Evolutionary conservation across 139 green algal genomes (phyloP), one percentile per base, ranked within the genome.

Genomic region (Penium margaritaceum): DNA sequence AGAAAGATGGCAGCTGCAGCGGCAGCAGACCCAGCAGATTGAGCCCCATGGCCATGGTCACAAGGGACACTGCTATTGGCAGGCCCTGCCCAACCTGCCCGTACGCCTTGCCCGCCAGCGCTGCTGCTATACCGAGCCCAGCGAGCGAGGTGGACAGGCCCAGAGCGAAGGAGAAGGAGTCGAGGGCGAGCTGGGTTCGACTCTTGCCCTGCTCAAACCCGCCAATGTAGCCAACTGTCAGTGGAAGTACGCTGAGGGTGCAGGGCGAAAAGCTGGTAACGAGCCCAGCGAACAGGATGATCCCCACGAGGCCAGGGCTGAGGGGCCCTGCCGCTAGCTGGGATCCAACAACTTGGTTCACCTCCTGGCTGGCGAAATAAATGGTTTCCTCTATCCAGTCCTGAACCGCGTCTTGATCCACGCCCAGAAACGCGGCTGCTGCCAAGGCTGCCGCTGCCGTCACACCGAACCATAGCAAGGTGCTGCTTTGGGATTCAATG

Each of bases 191-290:
- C 33, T 24, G 27, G 34, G 62, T 34, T 15, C 62, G 62, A 33
- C 33, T 14, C n/a, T 36, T 30, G 33, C 30, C 34, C 32, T 51
- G 4, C 5, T 69, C 21, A 19, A 54, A 53, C 33, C 34, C 32
- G 30, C 17, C 83, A 15, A 87, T 87, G 81, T 87, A 87, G 35
- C 83, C 83, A 24, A 87, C 76, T 7, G 83, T 87, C 30, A 87
- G 73, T 29, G 83, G 83, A 32, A 87, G 72, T 24, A 87, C 81
- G 62, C 61, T 80, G 29, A 87, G 77, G 29, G 82, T 87, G 66
- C 82, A 99, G 0, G 94, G 94, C 1, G 92, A 96, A 12, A 99
- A 72, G 77, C 85, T 94, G 27, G 93, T 97, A 2, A 91, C 44
- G 58, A 99, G 80, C 5, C 94, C 94, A 0, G 94, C 92, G 1